Evolutionary conservation across 495 filamentous ascomycete genomes (phyloP).

Genomic region (Podospora comata): DNA sequence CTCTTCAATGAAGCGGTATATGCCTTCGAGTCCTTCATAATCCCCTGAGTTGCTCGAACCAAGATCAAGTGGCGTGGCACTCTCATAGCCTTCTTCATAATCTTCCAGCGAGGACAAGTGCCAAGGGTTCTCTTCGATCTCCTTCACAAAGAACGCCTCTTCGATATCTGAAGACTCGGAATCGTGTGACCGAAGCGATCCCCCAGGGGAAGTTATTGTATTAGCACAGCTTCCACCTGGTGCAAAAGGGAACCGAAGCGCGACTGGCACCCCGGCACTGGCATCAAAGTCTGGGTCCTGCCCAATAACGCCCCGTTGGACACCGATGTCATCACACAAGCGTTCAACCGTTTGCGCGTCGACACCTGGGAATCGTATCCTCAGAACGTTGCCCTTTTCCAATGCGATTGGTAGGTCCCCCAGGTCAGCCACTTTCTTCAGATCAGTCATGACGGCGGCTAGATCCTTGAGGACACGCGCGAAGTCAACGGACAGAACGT

Average conservation of each 20-base stretch:
- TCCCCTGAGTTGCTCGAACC: constrained; percentile 43
- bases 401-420: constrained; percentile 82
- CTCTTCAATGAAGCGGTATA: constrained; percentile 82
- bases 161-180: constrained; percentile 43
- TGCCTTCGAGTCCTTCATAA: constrained; percentile 80
- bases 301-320: constrained; percentile 68
- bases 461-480: constrained; percentile 81
- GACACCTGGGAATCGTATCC: constrained; percentile 87
- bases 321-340: constrained; percentile 81
- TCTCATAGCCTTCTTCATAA: constrained; percentile 49
- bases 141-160: constrained; percentile 38
- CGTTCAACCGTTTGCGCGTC: constrained; percentile 78
- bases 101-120: constrained; percentile 33
- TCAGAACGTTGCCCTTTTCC: constrained; percentile 56
- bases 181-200: constrained; percentile 45
- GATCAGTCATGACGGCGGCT: constrained; percentile 71
- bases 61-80: constrained; percentile 41
- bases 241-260: constrained; percentile 82
- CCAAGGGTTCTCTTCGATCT: constrained; percentile 47
- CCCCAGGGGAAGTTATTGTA: constrained; percentile 51
- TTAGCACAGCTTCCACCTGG: constrained; percentile 47
- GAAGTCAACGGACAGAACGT: constrained; percentile 83
- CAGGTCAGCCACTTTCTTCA: constrained; percentile 68
- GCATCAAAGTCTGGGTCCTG: constrained; percentile 74
- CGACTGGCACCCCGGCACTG: constrained; percentile 62